Evolutionary conservation across 2,329 filamentous ascomycete species (phyloP), one percentile per base, ranked within the genome.

Genomic region (Orbilia brochopaga): DNA sequence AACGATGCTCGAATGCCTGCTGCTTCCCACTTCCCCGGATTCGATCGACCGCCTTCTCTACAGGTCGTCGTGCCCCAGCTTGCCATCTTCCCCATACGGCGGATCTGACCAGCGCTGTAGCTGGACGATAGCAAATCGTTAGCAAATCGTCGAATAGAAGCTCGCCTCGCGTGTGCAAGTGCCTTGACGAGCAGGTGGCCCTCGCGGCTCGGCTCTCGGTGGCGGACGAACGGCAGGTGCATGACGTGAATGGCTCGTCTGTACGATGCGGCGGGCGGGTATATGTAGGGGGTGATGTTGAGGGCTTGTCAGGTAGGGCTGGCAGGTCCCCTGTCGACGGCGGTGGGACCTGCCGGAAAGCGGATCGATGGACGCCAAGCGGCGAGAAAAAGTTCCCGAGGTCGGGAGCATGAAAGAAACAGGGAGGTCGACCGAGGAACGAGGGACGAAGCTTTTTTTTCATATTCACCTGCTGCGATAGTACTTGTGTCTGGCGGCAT

Each of bases 51-150:
- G 11, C 37, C n/a, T 42, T 42, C 37, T 15, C 37, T 2, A 15
- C n/a, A 4, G 46, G 17, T 32, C 30, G 15, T 23, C 17, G 3
- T 48, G 53, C 50, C 32, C 35, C 58, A 59, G 56, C 56, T 59
- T 59, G 40, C 46, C 35, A 37, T 57, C 37, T 42, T 17, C 37
- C 37, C n/a, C n/a, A 42, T 13, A 13, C 37, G n/a, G 37, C 37
- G n/a, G 11, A 42, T 17, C n/a, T 15, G 5, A 15, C 37, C n/a
- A 51, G 46, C 46, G 11, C n/a, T 23, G 19, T 21, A 4, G 17
- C 46, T 51, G 6, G 8, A 32, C 27, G 27, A 32, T 32, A 32
- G 3, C 27, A 32, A 32, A 32, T 32, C 27, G 4, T 3, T 8
- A 8, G 27, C n/a, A n/a, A n/a, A n/a, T n/a, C n/a, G n/a, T n/a